Conservation (phyloP, 2,329 filamentous ascomycete species). For the Botrytis elliptica region DNA sequence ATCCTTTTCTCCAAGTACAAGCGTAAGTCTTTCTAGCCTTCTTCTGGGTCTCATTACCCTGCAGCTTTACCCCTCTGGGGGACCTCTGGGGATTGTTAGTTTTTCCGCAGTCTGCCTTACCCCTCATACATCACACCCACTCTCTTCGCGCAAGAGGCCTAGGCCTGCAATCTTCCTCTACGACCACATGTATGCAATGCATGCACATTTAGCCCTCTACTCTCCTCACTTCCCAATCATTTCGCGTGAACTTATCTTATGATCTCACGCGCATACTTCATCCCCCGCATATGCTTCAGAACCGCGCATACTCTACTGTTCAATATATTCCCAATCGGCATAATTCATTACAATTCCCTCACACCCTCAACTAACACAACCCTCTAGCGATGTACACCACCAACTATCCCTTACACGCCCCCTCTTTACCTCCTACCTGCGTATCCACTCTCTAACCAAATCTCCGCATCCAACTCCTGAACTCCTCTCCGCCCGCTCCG, state of each 20-base stretch:
- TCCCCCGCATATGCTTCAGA: neutral
- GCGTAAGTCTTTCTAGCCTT: constrained; percentile 49
- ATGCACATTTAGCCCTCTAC: neutral
- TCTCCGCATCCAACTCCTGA: constrained; percentile 66
- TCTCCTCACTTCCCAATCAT: neutral
- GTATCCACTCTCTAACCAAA: constrained; percentile 79
- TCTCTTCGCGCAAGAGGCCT: neutral
- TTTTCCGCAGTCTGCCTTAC: constrained; percentile 10
- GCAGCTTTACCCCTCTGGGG: neutral
- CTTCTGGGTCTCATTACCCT: constrained; percentile 5
- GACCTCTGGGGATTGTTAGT: neutral
- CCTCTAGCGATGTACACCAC: constrained; percentile 75
- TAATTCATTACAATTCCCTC: constrained; percentile 7
- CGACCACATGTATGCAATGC: neutral
- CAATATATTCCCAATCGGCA: neutral
- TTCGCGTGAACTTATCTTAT: neutral
- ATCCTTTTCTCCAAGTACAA: constrained; percentile 71
- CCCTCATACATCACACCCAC: neutral
- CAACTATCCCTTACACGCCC: constrained; percentile 79
- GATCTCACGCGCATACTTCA: neutral
- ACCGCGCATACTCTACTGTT: neutral
- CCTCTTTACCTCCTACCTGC: constrained; percentile 90
- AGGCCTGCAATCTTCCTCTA: neutral
- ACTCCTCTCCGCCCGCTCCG: constrained; percentile 72
- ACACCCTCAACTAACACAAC: constrained; percentile 14